Evolutionary conservation across 495 filamentous ascomycete genomes (phyloP).

Genomic region (Aspergillus wentii): DNA sequence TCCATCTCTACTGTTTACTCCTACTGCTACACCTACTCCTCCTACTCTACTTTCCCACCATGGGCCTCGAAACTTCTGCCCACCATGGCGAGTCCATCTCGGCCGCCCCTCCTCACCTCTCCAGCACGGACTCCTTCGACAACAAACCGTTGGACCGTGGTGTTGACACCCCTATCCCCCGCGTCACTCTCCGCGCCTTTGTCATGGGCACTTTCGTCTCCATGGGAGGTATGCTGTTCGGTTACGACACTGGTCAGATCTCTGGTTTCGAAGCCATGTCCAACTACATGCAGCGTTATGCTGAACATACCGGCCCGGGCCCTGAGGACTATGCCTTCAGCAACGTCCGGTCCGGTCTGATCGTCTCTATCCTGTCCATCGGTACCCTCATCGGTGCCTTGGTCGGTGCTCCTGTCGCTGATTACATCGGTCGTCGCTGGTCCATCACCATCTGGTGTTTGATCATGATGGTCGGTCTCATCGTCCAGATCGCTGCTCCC

Average conservation of each 20-base stretch:
- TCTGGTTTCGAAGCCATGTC: conserved; percentile 58
- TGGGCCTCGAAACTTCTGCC: conserved; percentile 30
- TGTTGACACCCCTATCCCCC: conserved; percentile 36
- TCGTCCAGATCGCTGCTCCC: conserved; percentile 60
- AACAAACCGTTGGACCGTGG: conserved; percentile 21
- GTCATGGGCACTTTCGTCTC: conserved; percentile 53
- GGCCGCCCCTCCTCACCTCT: conserved; percentile 22
- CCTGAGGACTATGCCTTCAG: conserved; percentile 42
- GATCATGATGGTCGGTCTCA: conserved; percentile 59
- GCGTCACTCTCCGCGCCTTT: conserved; percentile 40
- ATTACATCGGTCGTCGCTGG: conserved; percentile 48
- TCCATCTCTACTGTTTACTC: neutral
- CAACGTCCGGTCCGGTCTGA: conserved; percentile 46
- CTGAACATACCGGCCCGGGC: conserved; percentile 20
- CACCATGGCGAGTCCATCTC: conserved; percentile 36
- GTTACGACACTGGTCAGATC: conserved; percentile 49
- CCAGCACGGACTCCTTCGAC: conserved; percentile 19
- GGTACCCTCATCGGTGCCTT: conserved; percentile 67
- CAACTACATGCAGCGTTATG: conserved; percentile 44
- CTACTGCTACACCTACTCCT: no score
- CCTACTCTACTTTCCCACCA: conserved; percentile 9
- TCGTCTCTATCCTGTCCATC: conserved; percentile 55
- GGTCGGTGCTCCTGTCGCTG: conserved; percentile 48
- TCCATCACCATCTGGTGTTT: conserved; percentile 51
- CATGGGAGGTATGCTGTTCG: conserved; percentile 65